phyloP scores from a whole-genome alignment of 2,329 filamentous ascomycete genomes.

The Curvularia lunata region DNA sequence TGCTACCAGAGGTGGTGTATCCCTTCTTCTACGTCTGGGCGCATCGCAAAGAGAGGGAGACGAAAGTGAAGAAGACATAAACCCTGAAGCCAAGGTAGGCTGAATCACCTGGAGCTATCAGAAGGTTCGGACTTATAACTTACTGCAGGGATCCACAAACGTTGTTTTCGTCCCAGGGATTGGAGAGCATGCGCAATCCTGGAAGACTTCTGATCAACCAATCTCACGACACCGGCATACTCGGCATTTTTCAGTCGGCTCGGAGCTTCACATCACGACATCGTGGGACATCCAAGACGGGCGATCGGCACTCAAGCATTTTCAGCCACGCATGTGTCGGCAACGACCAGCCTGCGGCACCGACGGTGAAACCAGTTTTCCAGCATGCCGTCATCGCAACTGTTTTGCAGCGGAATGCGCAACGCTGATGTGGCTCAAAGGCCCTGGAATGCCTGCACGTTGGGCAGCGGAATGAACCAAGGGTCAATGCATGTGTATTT shows the following conservation, averaged over 20 bases:
- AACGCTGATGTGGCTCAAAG: neutral
- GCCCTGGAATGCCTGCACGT: neutral
- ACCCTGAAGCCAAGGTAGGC: neutral
- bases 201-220: neutral
- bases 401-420: neutral
- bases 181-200: neutral
- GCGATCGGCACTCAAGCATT: constrained; percentile 14
- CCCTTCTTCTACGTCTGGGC: constrained; percentile 50
- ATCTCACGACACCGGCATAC: constrained; percentile 1
- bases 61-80: constrained; percentile 16
- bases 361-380: neutral
- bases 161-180: neutral
- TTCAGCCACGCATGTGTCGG: constrained; percentile 2
- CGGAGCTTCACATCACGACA: constrained; percentile 7
- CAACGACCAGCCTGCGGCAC: neutral
- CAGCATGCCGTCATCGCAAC: neutral
- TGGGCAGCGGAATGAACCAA: neutral
- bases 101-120: too few relatives aligned
- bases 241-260: constrained; percentile 1
- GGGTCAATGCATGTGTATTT: constrained; percentile 1
- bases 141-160: neutral
- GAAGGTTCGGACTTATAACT: neutral
- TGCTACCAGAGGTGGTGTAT: constrained; percentile 50
- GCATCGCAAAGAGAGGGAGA: constrained; percentile 30
- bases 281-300: constrained; percentile 15